Evolutionary conservation across 768 basidiomycete genomes (phyloP), one percentile per base, ranked within the genome.

Genomic region (Leccinum longicurvipes): DNA sequence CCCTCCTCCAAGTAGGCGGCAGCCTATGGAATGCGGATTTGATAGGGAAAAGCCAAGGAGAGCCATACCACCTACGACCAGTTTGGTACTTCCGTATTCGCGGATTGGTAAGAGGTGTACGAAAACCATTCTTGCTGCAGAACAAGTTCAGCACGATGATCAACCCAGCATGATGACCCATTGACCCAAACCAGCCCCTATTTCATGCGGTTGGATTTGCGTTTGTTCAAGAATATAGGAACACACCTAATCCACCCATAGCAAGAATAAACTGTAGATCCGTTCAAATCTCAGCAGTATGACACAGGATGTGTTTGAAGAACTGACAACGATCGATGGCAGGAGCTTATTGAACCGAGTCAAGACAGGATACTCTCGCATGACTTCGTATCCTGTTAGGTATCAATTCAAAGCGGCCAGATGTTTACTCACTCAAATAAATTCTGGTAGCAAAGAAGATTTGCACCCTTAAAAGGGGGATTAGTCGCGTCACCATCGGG

Each of bases 131-230:
- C 46, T 47, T 27, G 48, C 55, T 51, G 9, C 7, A 23, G 10
- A 39, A 28, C 15, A 7, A 19, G 19, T 23, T 62, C 27, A 50
- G 51, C n/a, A 4, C 23, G 17, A 17, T 17, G 12, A 11, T 41
- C 17, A 34, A 55, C 14, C 8, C 15, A 31, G 15, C 12, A 36
- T 41, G 31, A 29, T 12, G 32, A 42, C 44, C 8, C 45, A 29
- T 50, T 51, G 1, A 63, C 61, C 51, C 29, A 52, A 47, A 29
- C 48, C 47, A 29, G 50, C 36, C 21, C 58, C 60, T 50, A 28
- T 47, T 44, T 4, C 21, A 34, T 21, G 19, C 14, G 17, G 21
- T 51, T 36, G 24, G 24, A 29, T 28, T 2, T n/a, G 7, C 9
- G 6, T 29, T 31, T 54, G 8, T 41, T 27, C 28, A 23, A 14